These are phyloP conservation scores for Lentinula lateritia DNA, from an alignment of 768 basidiomycete genomes.

Conservation along the genomic window DNA sequence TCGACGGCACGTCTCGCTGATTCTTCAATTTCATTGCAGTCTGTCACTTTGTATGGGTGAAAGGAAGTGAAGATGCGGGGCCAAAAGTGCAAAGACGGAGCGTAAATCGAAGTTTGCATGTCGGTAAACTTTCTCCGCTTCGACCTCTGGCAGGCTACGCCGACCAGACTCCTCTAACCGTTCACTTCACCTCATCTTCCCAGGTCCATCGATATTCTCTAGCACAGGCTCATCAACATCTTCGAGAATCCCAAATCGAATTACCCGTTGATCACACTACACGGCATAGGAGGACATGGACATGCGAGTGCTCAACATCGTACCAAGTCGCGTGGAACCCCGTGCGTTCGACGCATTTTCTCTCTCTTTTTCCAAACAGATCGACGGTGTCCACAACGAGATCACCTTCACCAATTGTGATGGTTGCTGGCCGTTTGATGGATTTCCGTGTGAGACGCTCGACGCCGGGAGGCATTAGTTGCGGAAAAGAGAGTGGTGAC, in stretches of 20 bases:
- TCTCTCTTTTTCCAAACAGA: constrained; percentile 33
- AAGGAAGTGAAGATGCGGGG: constrained; percentile 82
- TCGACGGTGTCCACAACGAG: constrained; percentile 98
- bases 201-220: neutral
- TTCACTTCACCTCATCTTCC: constrained; percentile 16
- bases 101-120: constrained; percentile 93
- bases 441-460: constrained; percentile 94
- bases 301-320: constrained; percentile 77
- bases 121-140: constrained; percentile 42
- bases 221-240: neutral
- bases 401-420: constrained; percentile 97
- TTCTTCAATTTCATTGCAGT: no score
- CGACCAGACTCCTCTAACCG: constrained; percentile 10
- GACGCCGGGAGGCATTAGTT: constrained; percentile 95
- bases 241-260: constrained; percentile 70
- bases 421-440: constrained; percentile 84
- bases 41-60: constrained; percentile 39
- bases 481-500: constrained; percentile 98
- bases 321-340: constrained; percentile 50
- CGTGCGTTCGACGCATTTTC: constrained; percentile 40
- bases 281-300: constrained; percentile 50
- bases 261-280: constrained; percentile 88
- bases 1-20: no score
- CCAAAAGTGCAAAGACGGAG: constrained; percentile 79
- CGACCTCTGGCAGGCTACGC: constrained; percentile 8